These are phyloP conservation scores for Pichia deserticola DNA, from an alignment of 805 yeast genomes.

Conservation along the genomic window DNA sequence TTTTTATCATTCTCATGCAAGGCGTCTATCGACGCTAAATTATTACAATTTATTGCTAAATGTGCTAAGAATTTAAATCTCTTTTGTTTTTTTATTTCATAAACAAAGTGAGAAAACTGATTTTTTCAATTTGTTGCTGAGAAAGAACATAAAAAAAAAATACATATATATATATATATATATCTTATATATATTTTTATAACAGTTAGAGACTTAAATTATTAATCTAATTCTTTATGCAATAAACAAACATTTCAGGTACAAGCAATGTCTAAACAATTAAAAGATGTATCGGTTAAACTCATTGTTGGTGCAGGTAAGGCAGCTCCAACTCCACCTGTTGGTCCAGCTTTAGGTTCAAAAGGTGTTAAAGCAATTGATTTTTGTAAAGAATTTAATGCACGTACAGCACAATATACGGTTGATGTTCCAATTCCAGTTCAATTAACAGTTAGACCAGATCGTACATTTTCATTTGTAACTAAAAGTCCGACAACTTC, in stretches of 20 bases:
- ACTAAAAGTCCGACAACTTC: slow-evolving; percentile 89
- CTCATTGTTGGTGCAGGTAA: slow-evolving; percentile 94
- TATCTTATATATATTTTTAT: too few relatives aligned
- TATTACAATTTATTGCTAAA: too few relatives aligned
- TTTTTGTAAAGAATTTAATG: slow-evolving; percentile 96
- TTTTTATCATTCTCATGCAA: too few relatives aligned
- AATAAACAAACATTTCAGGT: too few relatives aligned
- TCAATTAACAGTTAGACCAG: slow-evolving; percentile 80
- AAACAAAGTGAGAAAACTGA: too few relatives aligned
- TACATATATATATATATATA: too few relatives aligned
- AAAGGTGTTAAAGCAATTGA: slow-evolving; percentile 98
- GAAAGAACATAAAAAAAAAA: too few relatives aligned
- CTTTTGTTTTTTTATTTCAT: too few relatives aligned
- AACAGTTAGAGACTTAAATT: neutral
- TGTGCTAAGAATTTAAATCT: too few relatives aligned
- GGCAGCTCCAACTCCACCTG: slow-evolving; percentile 98
- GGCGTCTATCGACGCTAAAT: too few relatives aligned
- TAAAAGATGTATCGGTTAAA: slow-evolving; percentile 67
- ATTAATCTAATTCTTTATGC: too few relatives aligned
- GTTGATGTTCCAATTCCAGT: slow-evolving; percentile 92
- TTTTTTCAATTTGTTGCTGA: too few relatives aligned
- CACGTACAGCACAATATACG: slow-evolving; percentile 80
- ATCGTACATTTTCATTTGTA: slow-evolving; percentile 79
- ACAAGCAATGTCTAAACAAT: slow-evolving; percentile 16
- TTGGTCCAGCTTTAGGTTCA: slow-evolving; percentile 97